Conservation (phyloP, 345 rosid species). For the thale cress (Arabidopsis thaliana) region DNA sequence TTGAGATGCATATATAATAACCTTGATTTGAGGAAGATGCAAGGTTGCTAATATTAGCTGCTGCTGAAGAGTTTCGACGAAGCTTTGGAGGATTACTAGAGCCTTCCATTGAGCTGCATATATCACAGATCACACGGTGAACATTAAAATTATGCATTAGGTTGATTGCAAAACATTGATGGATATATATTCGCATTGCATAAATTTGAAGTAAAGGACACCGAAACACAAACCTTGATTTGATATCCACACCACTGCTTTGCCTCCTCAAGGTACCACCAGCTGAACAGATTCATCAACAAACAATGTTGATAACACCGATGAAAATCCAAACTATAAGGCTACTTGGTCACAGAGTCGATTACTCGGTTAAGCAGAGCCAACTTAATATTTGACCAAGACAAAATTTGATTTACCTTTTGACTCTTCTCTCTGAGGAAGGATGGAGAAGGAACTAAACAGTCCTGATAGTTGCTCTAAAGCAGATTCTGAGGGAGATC, state of each 20-base stretch:
- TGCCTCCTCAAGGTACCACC: slow-evolving; percentile 75
- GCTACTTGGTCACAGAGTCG: not conserved
- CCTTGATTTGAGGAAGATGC: slow-evolving; percentile 62
- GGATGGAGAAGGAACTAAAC: slow-evolving; percentile 70
- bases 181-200: slow-evolving; percentile 3
- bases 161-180: not conserved
- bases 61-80: slow-evolving; percentile 74
- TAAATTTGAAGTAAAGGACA: slow-evolving; percentile 1
- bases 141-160: not conserved
- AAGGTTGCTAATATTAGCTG: slow-evolving; percentile 67
- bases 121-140: slow-evolving; percentile 15
- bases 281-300: slow-evolving; percentile 32
- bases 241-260: slow-evolving; percentile 69
- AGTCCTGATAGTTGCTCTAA: slow-evolving; percentile 76
- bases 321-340: not conserved
- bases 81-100: slow-evolving; percentile 54
- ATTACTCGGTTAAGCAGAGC: not conserved
- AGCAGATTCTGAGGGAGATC: slow-evolving; percentile 82
- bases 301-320: not conserved
- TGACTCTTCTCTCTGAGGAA: slow-evolving; percentile 61
- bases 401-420: slow-evolving; percentile 50
- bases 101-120: slow-evolving; percentile 58
- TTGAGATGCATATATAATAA: slow-evolving; percentile 12
- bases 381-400: not conserved
- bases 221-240: slow-evolving; percentile 56